Base-by-base conservation (phyloP, 768 basidiomycete species). In the Boletales sp. region DNA sequence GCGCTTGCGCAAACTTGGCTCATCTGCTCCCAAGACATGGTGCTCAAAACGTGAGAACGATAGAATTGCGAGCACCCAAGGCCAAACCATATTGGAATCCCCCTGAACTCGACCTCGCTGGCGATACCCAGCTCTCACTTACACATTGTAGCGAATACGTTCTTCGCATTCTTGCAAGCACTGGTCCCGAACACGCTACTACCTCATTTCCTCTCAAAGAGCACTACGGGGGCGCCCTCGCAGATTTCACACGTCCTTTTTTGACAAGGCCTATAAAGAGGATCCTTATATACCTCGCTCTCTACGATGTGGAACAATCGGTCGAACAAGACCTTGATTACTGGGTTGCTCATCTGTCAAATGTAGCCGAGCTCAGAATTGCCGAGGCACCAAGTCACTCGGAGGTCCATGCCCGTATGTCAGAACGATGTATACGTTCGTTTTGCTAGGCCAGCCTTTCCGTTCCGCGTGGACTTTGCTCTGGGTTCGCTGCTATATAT, bases 231-330 rank as follows among this genome's bases (percentile, higher is more conserved):
- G 50, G 52, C 12, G 41, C 45, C 17, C 32, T 59, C 9, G n/a
- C 42, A 0, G 45, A 54, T 10, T 58, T 63, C 14, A 51, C 17
- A 43, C 30, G 8, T 17, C 19, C 11, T 51, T 58, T 38, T 54
- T 54, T 41, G 18, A 33, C 4, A 15, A n/a, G 10, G 47, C 48
- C 12, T 54, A 44, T 30, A 0, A 8, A 18, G 18, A 14, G 0
- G 49, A 58, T 8, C 50, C 57, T 18, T 35, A 32, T 43, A 2
- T 56, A 3, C 43, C 3, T 57, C 4, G 55, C 63, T 1, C 57
- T 76, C 0, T 64, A 55, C 11, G 74, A 76, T 43, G 63, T 77
- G 10, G 73, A 77, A 50, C 44, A 41, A 13, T 50, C 60, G 8
- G 61, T 75, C 41, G 53, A 64, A 37, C 54, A 64, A 4, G 49